Conservation (phyloP, 192 early-diverging fungal genomes). For the Backusella tuberculispora region DNA sequence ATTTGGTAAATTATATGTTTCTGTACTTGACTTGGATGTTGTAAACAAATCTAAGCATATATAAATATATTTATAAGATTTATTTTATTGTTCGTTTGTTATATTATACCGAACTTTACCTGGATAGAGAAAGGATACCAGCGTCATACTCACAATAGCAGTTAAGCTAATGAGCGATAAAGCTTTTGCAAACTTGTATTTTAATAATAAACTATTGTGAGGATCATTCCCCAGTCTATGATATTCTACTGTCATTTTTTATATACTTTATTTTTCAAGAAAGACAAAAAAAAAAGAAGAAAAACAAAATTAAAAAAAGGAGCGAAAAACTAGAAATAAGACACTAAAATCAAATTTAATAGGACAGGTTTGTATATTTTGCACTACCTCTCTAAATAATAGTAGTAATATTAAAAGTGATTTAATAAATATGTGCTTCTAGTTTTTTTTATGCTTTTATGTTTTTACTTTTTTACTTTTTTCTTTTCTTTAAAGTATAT, state of each 20-base stretch:
- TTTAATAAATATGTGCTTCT: not conserved
- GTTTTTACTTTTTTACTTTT: not conserved
- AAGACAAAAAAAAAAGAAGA: not conserved
- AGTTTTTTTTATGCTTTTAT: no score
- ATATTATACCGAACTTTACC: not conserved
- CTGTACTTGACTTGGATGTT: not conserved
- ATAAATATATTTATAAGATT: not conserved
- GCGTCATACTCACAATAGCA: not conserved
- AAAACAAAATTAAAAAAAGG: not conserved
- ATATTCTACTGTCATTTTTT: not conserved
- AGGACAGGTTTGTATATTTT: not conserved
- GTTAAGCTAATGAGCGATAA: not conserved
- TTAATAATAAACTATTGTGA: not conserved
- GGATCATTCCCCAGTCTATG: not conserved
- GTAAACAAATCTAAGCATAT: not conserved
- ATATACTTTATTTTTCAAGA: not conserved
- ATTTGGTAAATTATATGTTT: not conserved
- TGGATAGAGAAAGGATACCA: not conserved
- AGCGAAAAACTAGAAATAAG: conserved; percentile 1
- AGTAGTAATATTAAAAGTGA: not conserved
- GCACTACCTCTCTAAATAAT: conserved; percentile 4
- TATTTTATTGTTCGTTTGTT: not conserved
- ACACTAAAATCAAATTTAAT: conserved; percentile 4
- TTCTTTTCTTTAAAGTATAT: not conserved
- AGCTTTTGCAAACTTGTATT: not conserved